Evolutionary conservation across 495 filamentous ascomycete species (phyloP), one percentile per base, ranked within the genome.

Genomic region (Talaromyces wortmannii): DNA sequence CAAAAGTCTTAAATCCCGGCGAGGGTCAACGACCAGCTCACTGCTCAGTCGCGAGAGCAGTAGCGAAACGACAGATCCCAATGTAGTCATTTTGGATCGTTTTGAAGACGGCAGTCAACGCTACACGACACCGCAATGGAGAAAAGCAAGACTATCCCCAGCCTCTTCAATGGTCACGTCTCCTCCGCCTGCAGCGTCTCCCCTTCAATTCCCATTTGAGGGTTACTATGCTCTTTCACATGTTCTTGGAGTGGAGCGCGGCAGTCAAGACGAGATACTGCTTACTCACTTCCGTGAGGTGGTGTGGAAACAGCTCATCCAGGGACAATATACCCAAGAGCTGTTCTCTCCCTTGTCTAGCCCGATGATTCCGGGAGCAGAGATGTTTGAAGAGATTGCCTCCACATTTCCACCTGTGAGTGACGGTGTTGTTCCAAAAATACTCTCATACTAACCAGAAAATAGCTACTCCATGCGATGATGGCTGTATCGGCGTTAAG

Each of bases 401-500:
- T 70, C 68, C 16, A 69, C 55, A 53, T 82, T 78, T 58, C 76
- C 71, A 64, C 78, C 77, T 30, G 80, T 83, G 67, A 56, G 76
- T 70, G 42, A 33, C 8, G 4, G 33, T 31, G 32, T 10, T 42
- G 12, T 49, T 33, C 11, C n/a, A 29, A 31, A 18, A 10, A 29
- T 53, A 33, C 15, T 32, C n/a, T 48, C 31, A 54, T 65, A 36
- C 64, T 51, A 18, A 51, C 40, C 13, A 18, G 30, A 56, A 16
- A 45, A 48, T 56, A 84, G 82, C 75, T 84, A 50, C 76, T 76
- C 45, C 78, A 82, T 60, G 82, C 80, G n/a, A 79, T 85, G 50
- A 81, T 82, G 75, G 80, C 82, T 6, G 61, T 84, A 7, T 78
- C 77, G 13, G 81, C 80, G 15, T 72, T 85, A 49, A 80, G 76